phyloP scores from a whole-genome alignment of 208 protist genomes.

The Trypanosomatidae sp. region DNA sequence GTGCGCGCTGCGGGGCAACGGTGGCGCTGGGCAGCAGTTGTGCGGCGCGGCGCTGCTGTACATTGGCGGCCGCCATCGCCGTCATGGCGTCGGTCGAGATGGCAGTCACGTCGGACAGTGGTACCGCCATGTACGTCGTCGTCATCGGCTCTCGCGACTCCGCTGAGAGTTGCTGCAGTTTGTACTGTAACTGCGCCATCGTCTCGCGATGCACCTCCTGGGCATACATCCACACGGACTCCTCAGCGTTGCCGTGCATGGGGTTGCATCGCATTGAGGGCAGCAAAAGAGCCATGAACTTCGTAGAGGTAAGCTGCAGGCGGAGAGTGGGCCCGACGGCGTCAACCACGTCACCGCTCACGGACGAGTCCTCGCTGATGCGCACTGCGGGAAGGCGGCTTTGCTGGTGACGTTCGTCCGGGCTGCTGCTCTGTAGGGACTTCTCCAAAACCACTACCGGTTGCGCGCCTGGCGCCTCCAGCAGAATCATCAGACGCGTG shows the following conservation, averaged over 20 bases:
- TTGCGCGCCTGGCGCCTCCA: constrained; percentile 27
- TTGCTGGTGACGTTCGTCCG: constrained; percentile 42
- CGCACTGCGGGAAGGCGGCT: constrained; percentile 58
- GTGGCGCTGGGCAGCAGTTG: constrained; percentile 59
- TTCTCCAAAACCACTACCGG: constrained; percentile 69
- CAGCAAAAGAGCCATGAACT: constrained; percentile 45
- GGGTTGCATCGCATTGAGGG: constrained; percentile 52
- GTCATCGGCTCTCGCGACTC: constrained; percentile 20
- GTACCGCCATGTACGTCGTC: constrained; percentile 49
- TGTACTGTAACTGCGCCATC: constrained; percentile 47
- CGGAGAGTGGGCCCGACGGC: constrained; percentile 49
- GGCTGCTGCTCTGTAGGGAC: constrained; percentile 34
- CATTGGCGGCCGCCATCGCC: constrained; percentile 44
- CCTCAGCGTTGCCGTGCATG: constrained; percentile 49
- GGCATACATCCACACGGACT: constrained; percentile 72
- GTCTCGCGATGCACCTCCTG: constrained; percentile 69
- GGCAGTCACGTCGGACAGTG: constrained; percentile 37
- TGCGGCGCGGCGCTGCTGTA: constrained; percentile 29
- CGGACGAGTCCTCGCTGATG: constrained; percentile 36
- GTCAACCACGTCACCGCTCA: constrained; percentile 50
- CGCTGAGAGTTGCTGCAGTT: constrained; percentile 32
- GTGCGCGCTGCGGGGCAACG: constrained; percentile 66
- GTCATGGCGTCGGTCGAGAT: constrained; percentile 67
- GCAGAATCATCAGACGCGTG: constrained; percentile 65
- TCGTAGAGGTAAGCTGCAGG: constrained; percentile 40